Evolutionary conservation across 179 eudicot genomes (phyloP).

Genomic region (Silene coronaria): DNA sequence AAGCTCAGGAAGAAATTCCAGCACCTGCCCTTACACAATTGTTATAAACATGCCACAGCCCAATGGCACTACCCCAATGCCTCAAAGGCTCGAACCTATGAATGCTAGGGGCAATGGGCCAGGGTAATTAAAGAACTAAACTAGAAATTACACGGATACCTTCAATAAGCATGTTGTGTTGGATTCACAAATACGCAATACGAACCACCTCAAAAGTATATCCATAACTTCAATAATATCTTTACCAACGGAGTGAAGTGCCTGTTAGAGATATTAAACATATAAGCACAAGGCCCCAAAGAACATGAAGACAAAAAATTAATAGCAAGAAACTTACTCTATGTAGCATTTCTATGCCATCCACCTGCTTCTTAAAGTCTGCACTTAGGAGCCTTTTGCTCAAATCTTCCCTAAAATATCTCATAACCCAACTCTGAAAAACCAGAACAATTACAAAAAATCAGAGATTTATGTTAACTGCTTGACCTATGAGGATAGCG

Average conservation of each 20-base stretch:
- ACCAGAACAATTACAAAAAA: background rate
- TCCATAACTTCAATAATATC: slow-evolving; percentile 83
- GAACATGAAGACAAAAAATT: background rate
- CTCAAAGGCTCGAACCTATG: background rate
- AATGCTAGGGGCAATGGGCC: background rate
- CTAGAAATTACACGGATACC: slow-evolving; percentile 34
- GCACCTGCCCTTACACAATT: slow-evolving; percentile 41
- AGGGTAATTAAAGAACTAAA: background rate
- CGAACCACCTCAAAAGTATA: slow-evolving; percentile 88
- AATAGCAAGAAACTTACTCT: slow-evolving; percentile 45
- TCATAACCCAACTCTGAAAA: slow-evolving; percentile 66
- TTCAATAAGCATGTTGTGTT: slow-evolving; percentile 90
- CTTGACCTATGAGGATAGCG: background rate
- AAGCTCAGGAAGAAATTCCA: slow-evolving; percentile 93
- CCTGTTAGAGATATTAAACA: slow-evolving; percentile 35
- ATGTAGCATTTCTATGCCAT: slow-evolving; percentile 93
- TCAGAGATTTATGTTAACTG: background rate
- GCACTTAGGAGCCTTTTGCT: slow-evolving; percentile 74
- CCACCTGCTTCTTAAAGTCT: slow-evolving; percentile 93
- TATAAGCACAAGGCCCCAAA: slow-evolving; percentile 8
- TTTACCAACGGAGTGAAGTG: slow-evolving; percentile 63
- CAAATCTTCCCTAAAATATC: slow-evolving; percentile 86
- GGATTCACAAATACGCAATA: slow-evolving; percentile 82
- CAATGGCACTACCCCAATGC: background rate
- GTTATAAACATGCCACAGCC: slow-evolving; percentile 5